Evolutionary conservation across 2,329 filamentous ascomycete genomes (phyloP).

Genomic region (Pseudogymnoascus sp.): DNA sequence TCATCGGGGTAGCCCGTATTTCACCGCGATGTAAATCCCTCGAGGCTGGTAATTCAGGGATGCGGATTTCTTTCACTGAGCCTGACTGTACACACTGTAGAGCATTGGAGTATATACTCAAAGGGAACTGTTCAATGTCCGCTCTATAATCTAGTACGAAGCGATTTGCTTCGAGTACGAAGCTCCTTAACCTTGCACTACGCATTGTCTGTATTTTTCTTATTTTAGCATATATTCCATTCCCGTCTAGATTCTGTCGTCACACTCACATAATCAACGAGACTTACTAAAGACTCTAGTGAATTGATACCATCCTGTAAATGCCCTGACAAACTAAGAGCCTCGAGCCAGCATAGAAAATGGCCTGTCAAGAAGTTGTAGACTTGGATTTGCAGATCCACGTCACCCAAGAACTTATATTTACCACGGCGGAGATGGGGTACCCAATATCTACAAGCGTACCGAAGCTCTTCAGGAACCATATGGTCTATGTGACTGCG

Average conservation of each 20-base stretch:
- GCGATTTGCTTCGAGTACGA: slow-evolving; percentile 3
- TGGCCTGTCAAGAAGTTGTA: slow-evolving; percentile 17
- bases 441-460: slow-evolving; percentile 30
- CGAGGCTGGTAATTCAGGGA: neutral
- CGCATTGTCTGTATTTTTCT: neutral
- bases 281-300: slow-evolving; percentile 13
- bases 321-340: slow-evolving; percentile 17
- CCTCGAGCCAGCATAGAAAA: slow-evolving; percentile 25
- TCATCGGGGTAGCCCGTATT: neutral
- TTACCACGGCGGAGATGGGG: slow-evolving; percentile 20
- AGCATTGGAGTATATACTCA: slow-evolving; percentile 26
- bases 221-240: neutral
- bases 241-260: neutral
- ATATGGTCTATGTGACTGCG: neutral
- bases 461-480: slow-evolving; percentile 16
- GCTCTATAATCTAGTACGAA: neutral
- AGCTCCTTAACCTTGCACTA: neutral
- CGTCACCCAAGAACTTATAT: neutral
- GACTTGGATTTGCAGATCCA: slow-evolving; percentile 7
- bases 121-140: slow-evolving; percentile 21
- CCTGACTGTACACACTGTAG: slow-evolving; percentile 22
- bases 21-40: neutral
- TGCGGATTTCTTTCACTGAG: slow-evolving; percentile 1
- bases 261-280: slow-evolving; percentile 9
- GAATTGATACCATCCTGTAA: slow-evolving; percentile 12